Evolutionary conservation across 2,329 filamentous ascomycete species (phyloP).

Genomic region (Aspergillus amoenus): DNA sequence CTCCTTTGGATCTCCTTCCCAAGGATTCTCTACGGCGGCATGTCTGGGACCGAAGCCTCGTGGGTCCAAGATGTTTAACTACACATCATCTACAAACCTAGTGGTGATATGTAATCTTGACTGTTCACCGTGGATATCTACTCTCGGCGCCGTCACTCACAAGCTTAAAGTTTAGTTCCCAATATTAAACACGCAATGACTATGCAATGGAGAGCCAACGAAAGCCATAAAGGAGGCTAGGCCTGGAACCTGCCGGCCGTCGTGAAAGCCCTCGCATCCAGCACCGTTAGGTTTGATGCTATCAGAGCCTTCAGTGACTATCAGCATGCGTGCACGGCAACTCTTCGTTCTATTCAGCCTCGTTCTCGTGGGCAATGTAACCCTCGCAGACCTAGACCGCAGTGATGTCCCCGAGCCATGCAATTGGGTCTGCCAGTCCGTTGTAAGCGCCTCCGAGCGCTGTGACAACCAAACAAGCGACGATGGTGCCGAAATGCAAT

Average conservation of each 20-base stretch:
- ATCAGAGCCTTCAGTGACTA: neutral
- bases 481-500: constrained; percentile 24
- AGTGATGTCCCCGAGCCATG: constrained; percentile 30
- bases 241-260: neutral
- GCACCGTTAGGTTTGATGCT: neutral
- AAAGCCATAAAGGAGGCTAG: neutral
- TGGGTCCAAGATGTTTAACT: neutral
- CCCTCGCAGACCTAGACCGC: constrained; percentile 25
- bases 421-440: constrained; percentile 25
- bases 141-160: constrained; percentile 6
- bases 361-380: constrained; percentile 23
- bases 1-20: neutral
- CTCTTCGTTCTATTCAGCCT: constrained; percentile 25
- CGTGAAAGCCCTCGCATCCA: neutral
- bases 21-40: neutral
- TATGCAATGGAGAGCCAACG: neutral
- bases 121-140: neutral
- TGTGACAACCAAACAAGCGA: constrained; percentile 26
- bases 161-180: neutral
- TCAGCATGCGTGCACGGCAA: constrained; percentile 17
- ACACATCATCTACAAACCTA: neutral
- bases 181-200: neutral
- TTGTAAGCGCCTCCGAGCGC: constrained; percentile 23
- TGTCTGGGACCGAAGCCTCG: neutral
- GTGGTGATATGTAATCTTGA: neutral